Conservation (phyloP, 192 early-diverging fungal species). For the Martensiomyces pterosporus region DNA sequence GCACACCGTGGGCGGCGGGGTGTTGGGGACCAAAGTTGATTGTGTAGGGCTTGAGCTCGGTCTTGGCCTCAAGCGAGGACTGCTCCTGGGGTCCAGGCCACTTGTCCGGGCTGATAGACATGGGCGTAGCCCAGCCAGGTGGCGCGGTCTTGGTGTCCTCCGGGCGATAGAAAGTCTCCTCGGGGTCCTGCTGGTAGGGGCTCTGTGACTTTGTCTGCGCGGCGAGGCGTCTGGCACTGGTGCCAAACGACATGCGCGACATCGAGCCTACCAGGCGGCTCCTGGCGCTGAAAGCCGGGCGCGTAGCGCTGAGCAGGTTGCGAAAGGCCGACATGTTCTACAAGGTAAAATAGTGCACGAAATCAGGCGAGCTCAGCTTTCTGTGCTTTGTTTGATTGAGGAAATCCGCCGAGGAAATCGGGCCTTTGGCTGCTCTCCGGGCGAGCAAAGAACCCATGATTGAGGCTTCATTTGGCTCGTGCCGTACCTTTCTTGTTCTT, state of each 20-base stretch:
- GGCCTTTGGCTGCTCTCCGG: too few species aligned
- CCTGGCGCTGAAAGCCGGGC: conserved; percentile 12
- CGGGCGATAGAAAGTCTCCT: conserved; percentile 28
- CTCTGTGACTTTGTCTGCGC: not conserved
- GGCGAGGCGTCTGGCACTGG: conserved; percentile 14
- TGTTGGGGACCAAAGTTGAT: conserved; percentile 99
- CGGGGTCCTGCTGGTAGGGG: conserved; percentile 15
- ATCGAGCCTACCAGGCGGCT: not conserved
- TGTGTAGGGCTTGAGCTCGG: conserved; percentile 75
- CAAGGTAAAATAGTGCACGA: too few species aligned
- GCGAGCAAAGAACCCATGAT: too few species aligned
- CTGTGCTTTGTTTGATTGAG: too few species aligned
- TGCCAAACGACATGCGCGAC: conserved; percentile 1
- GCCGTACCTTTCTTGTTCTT: too few species aligned
- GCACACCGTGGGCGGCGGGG: conserved; percentile 96
- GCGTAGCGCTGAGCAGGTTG: conserved; percentile 27
- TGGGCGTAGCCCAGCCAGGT: conserved; percentile 37
- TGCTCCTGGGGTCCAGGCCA: conserved; percentile 40
- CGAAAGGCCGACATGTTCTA: conserved; percentile 25
- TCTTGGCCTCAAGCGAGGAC: conserved; percentile 25
- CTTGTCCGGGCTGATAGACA: conserved; percentile 33
- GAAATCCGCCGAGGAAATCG: too few species aligned
- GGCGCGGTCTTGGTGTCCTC: conserved; percentile 32
- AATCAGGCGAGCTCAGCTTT: too few species aligned
- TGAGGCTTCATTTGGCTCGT: too few species aligned